phyloP scores from a whole-genome alignment of 2,329 filamentous ascomycete species.

The Fusarium robinianum region DNA sequence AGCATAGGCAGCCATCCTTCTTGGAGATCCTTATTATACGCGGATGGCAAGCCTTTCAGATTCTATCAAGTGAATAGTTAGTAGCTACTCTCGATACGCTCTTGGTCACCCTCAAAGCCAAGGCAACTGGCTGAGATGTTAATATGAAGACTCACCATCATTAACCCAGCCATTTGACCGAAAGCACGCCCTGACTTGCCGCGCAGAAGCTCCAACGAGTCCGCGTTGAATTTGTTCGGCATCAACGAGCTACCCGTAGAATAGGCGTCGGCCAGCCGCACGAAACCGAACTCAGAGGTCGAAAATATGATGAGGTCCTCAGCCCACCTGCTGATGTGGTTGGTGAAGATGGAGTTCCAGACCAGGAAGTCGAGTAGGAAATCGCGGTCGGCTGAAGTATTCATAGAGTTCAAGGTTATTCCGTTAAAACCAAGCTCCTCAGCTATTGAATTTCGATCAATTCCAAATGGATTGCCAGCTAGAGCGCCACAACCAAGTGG shows the following conservation, averaged over 20 bases:
- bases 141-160: constrained; percentile 53
- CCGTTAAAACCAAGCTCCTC: constrained; percentile 74
- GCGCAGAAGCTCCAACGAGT: constrained; percentile 34
- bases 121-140: constrained; percentile 31
- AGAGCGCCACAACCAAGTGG: constrained; percentile 37
- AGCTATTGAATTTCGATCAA: constrained; percentile 40
- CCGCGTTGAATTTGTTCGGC: constrained; percentile 32
- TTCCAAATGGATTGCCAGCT: constrained; percentile 38
- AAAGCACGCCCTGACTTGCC: constrained; percentile 36
- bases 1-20: constrained; percentile 77
- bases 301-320: constrained; percentile 70
- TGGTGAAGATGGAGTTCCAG: constrained; percentile 71
- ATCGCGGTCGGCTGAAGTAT: constrained; percentile 71
- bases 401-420: constrained; percentile 71
- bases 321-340: constrained; percentile 71
- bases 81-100: constrained; percentile 36
- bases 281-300: constrained; percentile 32
- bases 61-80: constrained; percentile 46
- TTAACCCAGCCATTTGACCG: constrained; percentile 57
- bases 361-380: constrained; percentile 74
- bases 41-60: constrained; percentile 65
- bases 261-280: constrained; percentile 32
- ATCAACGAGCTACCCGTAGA: constrained; percentile 29
- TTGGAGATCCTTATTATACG: constrained; percentile 80
- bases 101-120: constrained; percentile 24